Evolutionary conservation across 2,329 filamentous ascomycete genomes (phyloP), one percentile per base, ranked within the genome.

Genomic region (Talaromyces sp.): DNA sequence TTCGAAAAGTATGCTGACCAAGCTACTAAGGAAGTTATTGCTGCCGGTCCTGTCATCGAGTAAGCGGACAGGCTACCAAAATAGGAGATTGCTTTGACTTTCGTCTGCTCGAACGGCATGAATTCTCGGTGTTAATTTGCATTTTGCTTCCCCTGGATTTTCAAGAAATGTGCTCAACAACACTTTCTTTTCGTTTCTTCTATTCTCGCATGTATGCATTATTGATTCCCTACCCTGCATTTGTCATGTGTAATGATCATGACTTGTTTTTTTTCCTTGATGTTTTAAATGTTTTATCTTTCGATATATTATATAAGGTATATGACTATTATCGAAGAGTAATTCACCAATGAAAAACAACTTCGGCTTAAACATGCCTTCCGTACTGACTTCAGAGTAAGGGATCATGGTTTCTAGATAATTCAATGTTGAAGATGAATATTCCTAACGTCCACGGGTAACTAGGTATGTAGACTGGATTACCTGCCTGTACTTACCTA

Each of bases 1-100:
- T 99, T 99, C 80, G 86, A 91, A 81, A 96, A 97, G 83, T 97
- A 96, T 80, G 82, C 87, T 69, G 86, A 86, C 66, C 85, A 96
- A 76, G 91, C 91, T 25, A 92, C 89, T 33, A 81, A 83, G 66
- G 89, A 93, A 37, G 89, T 92, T 51, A 84, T 89, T 76, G 85
- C 72, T 57, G 77, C 77, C 55, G 76, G 74, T 41, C 77, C 77
- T 48, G 64, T 71, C 46, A 66, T 70, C 13, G 33, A 37, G 43
- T 56, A 56, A 56, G 31, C 53, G 22, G n/a, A 17, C 2, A 2
- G 5, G 15, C 4, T 11, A n/a, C 21, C 35, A 31, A 45, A 53
- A 53, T 46, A 33, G 53, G 43, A 45, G n/a, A n/a, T 21, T 35
- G 21, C 5, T 45, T 48, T 56, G 17, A 45, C 17, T 31, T 53